phyloP scores from a whole-genome alignment of 176 grass and related monocot species.

The Avena insularis region DNA sequence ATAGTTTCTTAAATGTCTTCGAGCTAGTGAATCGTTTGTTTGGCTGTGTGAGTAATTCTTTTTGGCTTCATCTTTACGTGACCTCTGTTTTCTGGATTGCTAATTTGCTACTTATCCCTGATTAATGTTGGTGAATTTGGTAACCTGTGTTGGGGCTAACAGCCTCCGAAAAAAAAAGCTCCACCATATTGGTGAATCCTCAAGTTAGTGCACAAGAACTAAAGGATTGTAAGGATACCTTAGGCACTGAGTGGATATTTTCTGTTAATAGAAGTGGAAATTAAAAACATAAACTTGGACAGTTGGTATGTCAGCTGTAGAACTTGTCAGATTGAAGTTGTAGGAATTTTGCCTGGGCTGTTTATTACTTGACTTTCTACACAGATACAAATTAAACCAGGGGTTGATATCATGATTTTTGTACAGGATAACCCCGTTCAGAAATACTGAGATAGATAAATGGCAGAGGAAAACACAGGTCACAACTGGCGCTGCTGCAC shows the following conservation, averaged over 20 bases:
- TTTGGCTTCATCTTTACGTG: slow-evolving; percentile 3
- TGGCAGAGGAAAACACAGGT: slow-evolving; percentile 94
- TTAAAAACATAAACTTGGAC: no score
- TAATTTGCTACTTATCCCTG: background rate
- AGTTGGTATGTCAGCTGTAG: slow-evolving; percentile 3
- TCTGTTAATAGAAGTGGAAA: background rate
- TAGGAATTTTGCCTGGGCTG: background rate
- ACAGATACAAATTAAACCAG: background rate
- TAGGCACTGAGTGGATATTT: background rate
- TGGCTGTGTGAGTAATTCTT: background rate
- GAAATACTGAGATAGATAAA: slow-evolving; percentile 82
- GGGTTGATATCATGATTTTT: slow-evolving; percentile 13
- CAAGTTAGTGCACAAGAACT: background rate
- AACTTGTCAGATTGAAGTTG: slow-evolving; percentile 15
- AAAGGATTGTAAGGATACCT: background rate
- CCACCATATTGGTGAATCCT: background rate
- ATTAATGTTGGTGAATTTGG: slow-evolving; percentile 8
- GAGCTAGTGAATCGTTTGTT: background rate
- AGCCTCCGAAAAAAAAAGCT: slow-evolving; percentile 10
- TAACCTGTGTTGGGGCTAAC: background rate
- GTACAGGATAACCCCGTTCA: slow-evolving; percentile 67
- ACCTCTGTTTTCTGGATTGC: background rate
- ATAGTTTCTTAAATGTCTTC: background rate
- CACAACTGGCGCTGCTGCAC: slow-evolving; percentile 77
- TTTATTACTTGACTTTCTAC: slow-evolving; percentile 5